Base-by-base conservation (phyloP, 179 eudicot species). In the Beta lomatogona region DNA sequence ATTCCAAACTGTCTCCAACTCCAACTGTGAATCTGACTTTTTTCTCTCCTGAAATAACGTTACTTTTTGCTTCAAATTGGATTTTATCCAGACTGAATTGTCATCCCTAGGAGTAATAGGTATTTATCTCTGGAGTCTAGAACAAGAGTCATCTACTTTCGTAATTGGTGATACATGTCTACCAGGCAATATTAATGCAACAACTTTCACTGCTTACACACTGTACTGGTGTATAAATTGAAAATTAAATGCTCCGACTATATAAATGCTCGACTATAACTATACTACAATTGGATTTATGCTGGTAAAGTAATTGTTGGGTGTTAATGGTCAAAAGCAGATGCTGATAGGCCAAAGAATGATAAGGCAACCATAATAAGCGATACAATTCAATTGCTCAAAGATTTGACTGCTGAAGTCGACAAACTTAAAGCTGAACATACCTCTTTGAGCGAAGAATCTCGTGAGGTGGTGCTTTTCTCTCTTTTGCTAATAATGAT, bases 301-400 rank as follows among this genome's bases (percentile, higher is more conserved):
- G 52, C 50, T 73, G 25, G 41, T 19, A 57, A 67, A 41, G 57
- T 54, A 75, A 50, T 46, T 46, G 9, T 5, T 46, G 50, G 50
- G 28, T 25, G 28, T 77, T 71, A 19, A 64, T 75, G 57, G 53
- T 75, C 48, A 65, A 71, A 76, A 73, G 89, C 93, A 93, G 98
- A 93, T 80, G 87, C 90, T 44, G 98, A 91, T 53, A 89, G 96
- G 82, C 98, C 98, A 57, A 93, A 89, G 81, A 90, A 91, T 79
- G 98, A 92, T 88, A 93, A 93, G 85, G 93, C 91, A 80, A 87
- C 98, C 82, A 92, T 93, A 83, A 89, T 93, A 10, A 79, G 82
- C 19, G 98, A 93, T 74, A 89, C 98, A 36, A 80, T 92, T 76
- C 96, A 91, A 88, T 80, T 93, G 78, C 87, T 92, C 76, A 92